These are phyloP conservation scores for Diaporthe sp. DNA, from an alignment of 2,329 filamentous ascomycete genomes.

Conservation along the genomic window DNA sequence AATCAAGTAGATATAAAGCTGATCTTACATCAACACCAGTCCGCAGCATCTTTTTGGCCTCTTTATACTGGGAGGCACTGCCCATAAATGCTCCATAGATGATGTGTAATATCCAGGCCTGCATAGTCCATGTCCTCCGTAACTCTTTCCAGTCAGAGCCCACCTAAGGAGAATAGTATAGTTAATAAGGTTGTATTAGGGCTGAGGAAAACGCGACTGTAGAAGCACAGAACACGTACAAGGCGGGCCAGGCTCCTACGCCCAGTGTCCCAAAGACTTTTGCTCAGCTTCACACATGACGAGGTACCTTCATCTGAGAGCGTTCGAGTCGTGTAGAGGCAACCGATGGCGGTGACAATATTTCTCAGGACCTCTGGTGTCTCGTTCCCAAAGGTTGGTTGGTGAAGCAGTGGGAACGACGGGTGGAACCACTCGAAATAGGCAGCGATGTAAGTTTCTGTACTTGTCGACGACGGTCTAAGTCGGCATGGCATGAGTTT, in stretches of 20 bases:
- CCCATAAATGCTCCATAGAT: slow-evolving; percentile 50
- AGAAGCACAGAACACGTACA: slow-evolving; percentile 21
- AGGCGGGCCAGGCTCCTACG: slow-evolving; percentile 39
- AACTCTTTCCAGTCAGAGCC: slow-evolving; percentile 45
- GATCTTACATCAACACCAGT: slow-evolving; percentile 48
- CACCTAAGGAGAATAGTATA: slow-evolving; percentile 41
- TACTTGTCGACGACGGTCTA: neutral
- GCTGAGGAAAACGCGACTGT: too few species aligned
- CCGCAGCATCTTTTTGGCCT: slow-evolving; percentile 48
- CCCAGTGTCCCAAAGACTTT: slow-evolving; percentile 43
- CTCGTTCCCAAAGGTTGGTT: slow-evolving; percentile 40
- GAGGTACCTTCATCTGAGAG: slow-evolving; percentile 36
- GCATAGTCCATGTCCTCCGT: slow-evolving; percentile 48
- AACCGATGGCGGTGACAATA: slow-evolving; percentile 44
- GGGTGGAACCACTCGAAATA: slow-evolving; percentile 47
- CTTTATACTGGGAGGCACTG: slow-evolving; percentile 45
- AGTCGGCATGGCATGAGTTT: neutral
- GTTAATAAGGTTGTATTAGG: neutral
- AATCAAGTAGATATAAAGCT: too few species aligned
- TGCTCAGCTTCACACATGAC: slow-evolving; percentile 37
- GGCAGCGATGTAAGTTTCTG: slow-evolving; percentile 39
- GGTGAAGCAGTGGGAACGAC: slow-evolving; percentile 45
- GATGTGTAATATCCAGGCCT: slow-evolving; percentile 50
- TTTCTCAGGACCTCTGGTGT: slow-evolving; percentile 35
- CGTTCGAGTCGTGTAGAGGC: slow-evolving; percentile 42